Conservation (phyloP, 1,284 basidiomycete species). For the Rugosomyces carneus region DNA sequence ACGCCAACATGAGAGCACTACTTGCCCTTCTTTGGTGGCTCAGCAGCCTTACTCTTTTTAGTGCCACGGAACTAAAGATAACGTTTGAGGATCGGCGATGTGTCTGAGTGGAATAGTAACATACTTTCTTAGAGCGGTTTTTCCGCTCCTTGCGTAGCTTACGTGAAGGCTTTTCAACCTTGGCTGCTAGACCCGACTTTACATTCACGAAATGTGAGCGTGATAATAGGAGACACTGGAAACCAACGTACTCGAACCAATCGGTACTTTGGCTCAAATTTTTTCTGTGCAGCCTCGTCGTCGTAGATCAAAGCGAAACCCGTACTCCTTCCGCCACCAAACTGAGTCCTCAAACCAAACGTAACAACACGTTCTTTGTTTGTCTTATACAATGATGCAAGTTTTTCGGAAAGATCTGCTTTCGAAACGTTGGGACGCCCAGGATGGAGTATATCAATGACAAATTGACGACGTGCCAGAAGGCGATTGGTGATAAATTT, state of each 20-base stretch:
- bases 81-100: conserved; percentile 10
- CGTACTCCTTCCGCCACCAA: conserved; percentile 97
- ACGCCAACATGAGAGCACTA: conserved; percentile 37
- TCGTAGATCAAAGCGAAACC: conserved; percentile 99
- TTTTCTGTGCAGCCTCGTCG: conserved; percentile 89
- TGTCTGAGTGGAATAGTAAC: conserved; percentile 14
- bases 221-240: background rate
- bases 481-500: conserved; percentile 99
- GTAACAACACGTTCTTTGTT: conserved; percentile 75
- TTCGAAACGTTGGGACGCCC: conserved; percentile 94
- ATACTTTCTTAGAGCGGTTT: conserved; percentile 97
- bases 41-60: conserved; percentile 89
- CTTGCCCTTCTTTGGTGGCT: conserved; percentile 84
- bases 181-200: conserved; percentile 78
- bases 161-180: conserved; percentile 90
- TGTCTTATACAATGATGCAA: conserved; percentile 75
- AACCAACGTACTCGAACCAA: conserved; percentile 78
- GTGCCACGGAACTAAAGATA: conserved; percentile 73
- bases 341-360: conserved; percentile 86
- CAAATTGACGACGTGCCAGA: conserved; percentile 87
- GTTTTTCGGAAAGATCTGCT: conserved; percentile 89
- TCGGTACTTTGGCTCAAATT: conserved; percentile 97
- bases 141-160: conserved; percentile 99
- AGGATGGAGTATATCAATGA: conserved; percentile 95
- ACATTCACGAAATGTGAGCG: conserved; percentile 5